A percentile compares a stretch with the other conserved stretches of the same genome.
These are phyloP conservation scores for Aureobasidium sp. DNA, from an alignment of 2,329 filamentous ascomycete genomes.

Conservation along the genomic window DNA sequence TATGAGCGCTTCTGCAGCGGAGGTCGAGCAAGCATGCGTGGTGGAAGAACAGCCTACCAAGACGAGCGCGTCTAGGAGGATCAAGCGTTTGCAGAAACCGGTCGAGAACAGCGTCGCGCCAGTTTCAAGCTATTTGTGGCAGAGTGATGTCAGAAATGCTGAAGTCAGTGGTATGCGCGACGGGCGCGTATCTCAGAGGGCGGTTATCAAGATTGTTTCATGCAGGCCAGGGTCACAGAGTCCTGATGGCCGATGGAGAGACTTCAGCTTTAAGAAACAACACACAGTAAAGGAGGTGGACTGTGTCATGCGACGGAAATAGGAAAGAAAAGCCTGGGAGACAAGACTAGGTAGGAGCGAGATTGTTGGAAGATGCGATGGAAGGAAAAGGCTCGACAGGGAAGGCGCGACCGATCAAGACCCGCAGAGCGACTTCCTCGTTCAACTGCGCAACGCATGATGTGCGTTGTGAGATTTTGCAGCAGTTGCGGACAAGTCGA, in stretches of 20 bases:
- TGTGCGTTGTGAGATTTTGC: not conserved
- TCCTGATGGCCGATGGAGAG: not conserved
- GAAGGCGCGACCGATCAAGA: no score
- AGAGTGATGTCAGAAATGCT: not conserved
- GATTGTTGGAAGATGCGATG: no score
- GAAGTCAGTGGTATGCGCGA: not conserved
- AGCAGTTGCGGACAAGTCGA: not conserved
- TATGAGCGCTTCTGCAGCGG: slow-evolving; percentile 1
- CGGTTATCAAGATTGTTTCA: not conserved
- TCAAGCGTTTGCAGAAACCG: slow-evolving; percentile 16
- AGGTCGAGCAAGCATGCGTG: not conserved
- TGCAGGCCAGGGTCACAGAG: not conserved
- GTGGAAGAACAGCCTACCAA: slow-evolving; percentile 9
- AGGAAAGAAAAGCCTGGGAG: no score
- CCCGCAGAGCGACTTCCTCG: no score
- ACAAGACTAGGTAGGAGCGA: no score
- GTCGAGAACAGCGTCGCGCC: slow-evolving; percentile 20
- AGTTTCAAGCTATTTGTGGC: slow-evolving; percentile 18
- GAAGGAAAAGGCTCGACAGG: no score
- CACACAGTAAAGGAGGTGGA: no score
- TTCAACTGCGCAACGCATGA: no score
- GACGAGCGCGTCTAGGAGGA: slow-evolving; percentile 16
- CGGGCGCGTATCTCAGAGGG: slow-evolving; percentile 1
- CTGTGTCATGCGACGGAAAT: no score
- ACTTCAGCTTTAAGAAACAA: no score